phyloP scores from a whole-genome alignment of 768 basidiomycete genomes.

The Mrakia blollopis region DNA sequence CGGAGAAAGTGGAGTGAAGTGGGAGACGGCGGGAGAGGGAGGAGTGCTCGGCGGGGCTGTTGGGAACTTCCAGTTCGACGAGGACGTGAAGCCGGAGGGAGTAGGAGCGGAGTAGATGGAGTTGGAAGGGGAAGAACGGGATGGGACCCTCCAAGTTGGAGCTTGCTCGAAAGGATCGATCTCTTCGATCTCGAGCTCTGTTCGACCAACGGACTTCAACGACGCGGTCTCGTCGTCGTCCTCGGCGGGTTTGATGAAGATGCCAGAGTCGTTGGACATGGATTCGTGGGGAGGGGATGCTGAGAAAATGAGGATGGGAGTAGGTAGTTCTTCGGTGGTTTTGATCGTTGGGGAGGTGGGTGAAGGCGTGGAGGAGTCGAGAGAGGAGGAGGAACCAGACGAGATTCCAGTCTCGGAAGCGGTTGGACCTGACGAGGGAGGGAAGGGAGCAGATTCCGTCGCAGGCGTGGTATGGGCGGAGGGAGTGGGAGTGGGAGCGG shows the following conservation, averaged over 20 bases:
- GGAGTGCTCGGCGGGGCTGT: neutral
- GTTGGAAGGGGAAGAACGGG: neutral
- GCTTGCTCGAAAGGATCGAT: neutral
- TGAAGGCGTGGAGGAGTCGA: neutral
- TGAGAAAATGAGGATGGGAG: neutral
- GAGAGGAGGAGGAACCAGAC: neutral
- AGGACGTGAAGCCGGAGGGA: neutral
- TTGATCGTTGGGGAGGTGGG: neutral
- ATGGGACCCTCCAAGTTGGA: neutral
- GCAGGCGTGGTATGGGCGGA: neutral
- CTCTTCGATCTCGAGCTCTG: neutral
- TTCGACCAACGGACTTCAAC: neutral
- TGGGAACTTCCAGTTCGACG: neutral
- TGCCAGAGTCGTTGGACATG: neutral
- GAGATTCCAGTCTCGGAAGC: too few relatives aligned
- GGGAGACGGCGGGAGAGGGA: neutral
- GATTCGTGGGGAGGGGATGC: neutral
- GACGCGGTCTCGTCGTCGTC: neutral
- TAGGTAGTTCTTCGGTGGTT: neutral
- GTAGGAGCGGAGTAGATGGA: neutral
- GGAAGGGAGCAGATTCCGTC: neutral
- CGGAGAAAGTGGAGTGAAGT: neutral
- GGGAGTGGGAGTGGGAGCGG: too few relatives aligned
- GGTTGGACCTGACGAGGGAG: too few relatives aligned
- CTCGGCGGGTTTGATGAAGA: neutral